phyloP scores from a whole-genome alignment of 108 stramenopile species.

The Conticribra weissflogii region DNA sequence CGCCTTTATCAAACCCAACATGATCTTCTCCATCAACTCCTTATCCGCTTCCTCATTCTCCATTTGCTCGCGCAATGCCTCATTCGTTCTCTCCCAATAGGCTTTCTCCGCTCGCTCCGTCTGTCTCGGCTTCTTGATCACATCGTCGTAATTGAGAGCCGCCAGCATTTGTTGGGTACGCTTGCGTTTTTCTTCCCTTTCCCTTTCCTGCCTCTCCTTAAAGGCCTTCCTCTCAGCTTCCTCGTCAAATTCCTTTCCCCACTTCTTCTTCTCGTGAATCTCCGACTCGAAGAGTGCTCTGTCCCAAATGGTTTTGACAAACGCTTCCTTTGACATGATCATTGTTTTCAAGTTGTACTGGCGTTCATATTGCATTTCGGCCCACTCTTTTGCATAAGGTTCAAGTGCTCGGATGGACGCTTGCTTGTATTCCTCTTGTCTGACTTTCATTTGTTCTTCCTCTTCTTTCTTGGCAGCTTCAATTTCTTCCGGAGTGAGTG shows the following conservation, averaged over 20 bases:
- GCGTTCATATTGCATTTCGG: slow-evolving; percentile 75
- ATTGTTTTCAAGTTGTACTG: slow-evolving; percentile 54
- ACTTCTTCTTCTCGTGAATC: slow-evolving; percentile 62
- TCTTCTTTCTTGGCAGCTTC: slow-evolving; percentile 25
- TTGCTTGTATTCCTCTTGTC: slow-evolving; percentile 21
- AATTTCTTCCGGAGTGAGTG: slow-evolving; percentile 35
- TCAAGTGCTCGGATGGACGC: slow-evolving; percentile 55
- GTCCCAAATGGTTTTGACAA: slow-evolving; percentile 76
- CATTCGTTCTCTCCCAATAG: too few relatives aligned
- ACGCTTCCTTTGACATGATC: slow-evolving; percentile 63
- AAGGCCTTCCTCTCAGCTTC: slow-evolving; percentile 45
- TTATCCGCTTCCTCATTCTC: slow-evolving; percentile 39
- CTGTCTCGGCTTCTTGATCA: slow-evolving; percentile 3
- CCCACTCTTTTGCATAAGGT: slow-evolving; percentile 76
- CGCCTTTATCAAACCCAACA: slow-evolving; percentile 47
- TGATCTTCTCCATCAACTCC: slow-evolving; percentile 50
- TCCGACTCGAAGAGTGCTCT: slow-evolving; percentile 79
- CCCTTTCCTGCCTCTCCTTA: slow-evolving; percentile 58
- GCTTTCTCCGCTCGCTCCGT: not conserved
- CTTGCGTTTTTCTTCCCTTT: slow-evolving; percentile 26
- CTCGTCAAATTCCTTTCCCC: slow-evolving; percentile 36
- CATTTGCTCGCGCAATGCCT: slow-evolving; percentile 31
- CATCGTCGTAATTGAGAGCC: not conserved
- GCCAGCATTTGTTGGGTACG: not conserved
- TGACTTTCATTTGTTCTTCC: slow-evolving; percentile 27